Evolutionary conservation across 2,329 filamentous ascomycete genomes (phyloP).

Genomic region (Apiospora sp.): DNA sequence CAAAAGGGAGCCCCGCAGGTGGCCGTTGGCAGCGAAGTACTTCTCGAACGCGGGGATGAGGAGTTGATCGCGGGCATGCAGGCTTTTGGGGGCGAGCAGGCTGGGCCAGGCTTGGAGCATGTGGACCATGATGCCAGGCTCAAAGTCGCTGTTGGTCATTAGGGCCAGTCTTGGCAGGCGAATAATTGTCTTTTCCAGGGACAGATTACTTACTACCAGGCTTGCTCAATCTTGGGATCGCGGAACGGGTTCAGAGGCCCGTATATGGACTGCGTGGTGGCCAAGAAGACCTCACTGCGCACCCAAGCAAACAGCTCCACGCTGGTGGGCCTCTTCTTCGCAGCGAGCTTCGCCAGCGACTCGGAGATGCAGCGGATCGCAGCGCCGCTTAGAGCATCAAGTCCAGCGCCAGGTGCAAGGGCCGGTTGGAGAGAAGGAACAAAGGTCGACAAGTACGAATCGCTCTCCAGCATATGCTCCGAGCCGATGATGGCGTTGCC

Average conservation of each 20-base stretch:
- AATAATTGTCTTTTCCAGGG: too few relatives aligned
- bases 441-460: slow-evolving; percentile 32
- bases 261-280: slow-evolving; percentile 33
- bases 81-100: slow-evolving; percentile 26
- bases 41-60: slow-evolving; percentile 22
- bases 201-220: slow-evolving; percentile 28
- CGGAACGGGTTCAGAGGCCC: slow-evolving; percentile 35
- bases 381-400: slow-evolving; percentile 32
- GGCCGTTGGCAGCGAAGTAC: slow-evolving; percentile 29
- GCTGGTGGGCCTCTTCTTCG: background rate
- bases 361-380: background rate
- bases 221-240: slow-evolving; percentile 31
- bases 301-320: slow-evolving; percentile 34
- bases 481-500: slow-evolving; percentile 25
- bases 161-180: background rate
- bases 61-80: slow-evolving; percentile 31
- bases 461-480: slow-evolving; percentile 24
- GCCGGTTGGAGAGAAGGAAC: slow-evolving; percentile 30
- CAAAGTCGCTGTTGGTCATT: slow-evolving; percentile 27
- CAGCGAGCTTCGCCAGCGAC: background rate
- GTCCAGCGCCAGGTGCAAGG: slow-evolving; percentile 28
- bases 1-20: slow-evolving; percentile 26
- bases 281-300: slow-evolving; percentile 32
- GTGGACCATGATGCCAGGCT: slow-evolving; percentile 31
- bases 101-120: slow-evolving; percentile 27